phyloP scores from a whole-genome alignment of 2,329 filamentous ascomycete genomes.

The Sarocladium oryzae region DNA sequence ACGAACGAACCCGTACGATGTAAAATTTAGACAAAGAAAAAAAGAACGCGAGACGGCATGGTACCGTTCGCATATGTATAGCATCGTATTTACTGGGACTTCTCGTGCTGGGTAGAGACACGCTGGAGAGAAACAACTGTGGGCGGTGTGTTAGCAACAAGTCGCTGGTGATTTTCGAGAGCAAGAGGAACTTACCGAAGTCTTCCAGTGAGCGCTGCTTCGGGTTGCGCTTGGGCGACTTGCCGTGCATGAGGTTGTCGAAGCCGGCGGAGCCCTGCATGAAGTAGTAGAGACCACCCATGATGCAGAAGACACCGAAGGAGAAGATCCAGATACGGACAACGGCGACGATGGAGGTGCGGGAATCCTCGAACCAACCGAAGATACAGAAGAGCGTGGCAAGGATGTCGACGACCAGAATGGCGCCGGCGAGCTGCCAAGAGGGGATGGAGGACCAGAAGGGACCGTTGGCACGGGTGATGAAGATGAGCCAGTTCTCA shows the following conservation, averaged over 20 bases:
- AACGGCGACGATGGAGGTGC: constrained; percentile 75
- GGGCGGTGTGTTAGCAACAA: constrained; percentile 41
- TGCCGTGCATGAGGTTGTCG: constrained; percentile 90
- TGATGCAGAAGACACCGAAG: constrained; percentile 79
- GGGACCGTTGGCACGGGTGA: constrained; percentile 85
- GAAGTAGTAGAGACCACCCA: constrained; percentile 69
- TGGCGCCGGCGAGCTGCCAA: constrained; percentile 74
- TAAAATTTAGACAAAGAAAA: constrained; percentile 36
- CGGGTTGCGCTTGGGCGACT: constrained; percentile 71
- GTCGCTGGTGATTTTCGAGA: neutral
- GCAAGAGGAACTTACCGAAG: constrained; percentile 61
- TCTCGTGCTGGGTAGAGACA: constrained; percentile 88
- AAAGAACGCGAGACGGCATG: constrained; percentile 26
- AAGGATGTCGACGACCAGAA: constrained; percentile 73
- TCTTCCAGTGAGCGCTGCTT: constrained; percentile 84
- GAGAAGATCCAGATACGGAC: constrained; percentile 90
- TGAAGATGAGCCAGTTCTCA: constrained; percentile 96
- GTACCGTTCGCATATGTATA: constrained; percentile 31
- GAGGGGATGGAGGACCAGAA: constrained; percentile 89
- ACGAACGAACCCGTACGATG: constrained; percentile 29
- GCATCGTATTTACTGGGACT: constrained; percentile 57
- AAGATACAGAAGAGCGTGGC: constrained; percentile 83
- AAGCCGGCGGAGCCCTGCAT: constrained; percentile 76
- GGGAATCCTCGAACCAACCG: constrained; percentile 61
- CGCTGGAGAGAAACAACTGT: constrained; percentile 82